Base-by-base conservation (phyloP, 768 basidiomycete genomes). In the Gautieria morchelliformis region DNA sequence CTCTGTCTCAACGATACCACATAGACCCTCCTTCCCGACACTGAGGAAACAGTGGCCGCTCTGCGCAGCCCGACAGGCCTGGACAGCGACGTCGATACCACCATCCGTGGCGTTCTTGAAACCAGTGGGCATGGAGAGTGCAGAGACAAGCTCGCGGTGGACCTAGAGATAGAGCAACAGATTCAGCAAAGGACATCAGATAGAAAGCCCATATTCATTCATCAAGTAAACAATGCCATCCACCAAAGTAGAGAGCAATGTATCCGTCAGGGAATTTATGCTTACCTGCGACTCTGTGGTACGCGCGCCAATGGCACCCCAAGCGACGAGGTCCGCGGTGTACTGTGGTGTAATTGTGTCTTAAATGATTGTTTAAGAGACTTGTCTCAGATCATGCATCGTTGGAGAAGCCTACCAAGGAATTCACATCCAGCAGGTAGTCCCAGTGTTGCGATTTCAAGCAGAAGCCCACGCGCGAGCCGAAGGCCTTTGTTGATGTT, bases 51-150 rank as follows among this genome's bases (percentile, higher is more conserved):
- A 91, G 70, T 99, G 95, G 1, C 90, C 89, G 56, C 81, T 80
- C 59, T 84, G 81, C 17, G 96, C 94, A 15, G 95, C 90, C 37
- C 93, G 82, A 71, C 94, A 97, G 2, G 95, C 95, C 70, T 99
- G 94, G 46, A 98, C 80, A 0, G 96, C 94, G 61, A 97, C 89
- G 50, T 84, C 82, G 44, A 95, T 81, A 30, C 84, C 85, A 40
- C 96, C 96, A 64, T 98, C 96, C 1, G 95, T 98, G 11, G 90
- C 90, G 65, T 99, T 99, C 74, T 99, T 99, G 83, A 99, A 98
- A 8, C 96, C 96, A 5, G 93, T 92, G 3, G 90, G 88, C 89
- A 95, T 93, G 15, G 89, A 91, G n/a, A 95, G 75, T 1, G 85
- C 89, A 5, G 85, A 88, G 10, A 83, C 82, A 15, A 95, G 77